These are phyloP conservation scores for Pulveroboletus ridleyi DNA, from an alignment of 1,284 basidiomycete genomes.

Conservation along the genomic window DNA sequence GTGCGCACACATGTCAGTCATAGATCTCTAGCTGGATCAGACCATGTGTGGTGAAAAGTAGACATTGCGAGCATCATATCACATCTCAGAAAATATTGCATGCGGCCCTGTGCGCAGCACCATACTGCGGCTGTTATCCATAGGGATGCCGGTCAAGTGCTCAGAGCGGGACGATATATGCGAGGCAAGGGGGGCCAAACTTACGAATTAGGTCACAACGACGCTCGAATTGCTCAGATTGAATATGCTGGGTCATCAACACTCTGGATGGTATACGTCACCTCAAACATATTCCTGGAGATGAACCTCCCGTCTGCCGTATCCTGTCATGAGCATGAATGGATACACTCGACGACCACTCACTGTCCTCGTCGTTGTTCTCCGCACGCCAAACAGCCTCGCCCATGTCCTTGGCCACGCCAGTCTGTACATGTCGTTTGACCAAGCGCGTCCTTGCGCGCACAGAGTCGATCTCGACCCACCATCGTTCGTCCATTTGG, in stretches of 20 bases:
- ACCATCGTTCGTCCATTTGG: slow-evolving; percentile 82
- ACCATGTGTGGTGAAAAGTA: too few species aligned
- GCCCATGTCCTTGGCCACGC: slow-evolving; percentile 69
- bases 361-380: slow-evolving; percentile 81
- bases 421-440: slow-evolving; percentile 76
- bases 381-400: slow-evolving; percentile 78
- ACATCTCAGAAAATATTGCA: too few species aligned
- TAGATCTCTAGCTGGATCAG: too few species aligned
- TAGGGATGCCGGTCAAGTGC: too few species aligned
- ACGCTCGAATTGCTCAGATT: slow-evolving; percentile 4
- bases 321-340: slow-evolving; percentile 1
- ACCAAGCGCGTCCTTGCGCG: slow-evolving; percentile 70
- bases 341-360: slow-evolving; percentile 29
- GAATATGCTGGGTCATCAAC: slow-evolving; percentile 29
- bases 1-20: too few species aligned
- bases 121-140: too few species aligned
- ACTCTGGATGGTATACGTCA: slow-evolving; percentile 35
- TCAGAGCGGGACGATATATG: too few species aligned
- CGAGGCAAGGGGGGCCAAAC: not conserved
- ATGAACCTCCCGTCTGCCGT: slow-evolving; percentile 33
- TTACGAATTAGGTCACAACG: not conserved
- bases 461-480: slow-evolving; percentile 67
- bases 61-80: too few species aligned
- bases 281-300: slow-evolving; percentile 25
- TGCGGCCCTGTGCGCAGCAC: too few species aligned